phyloP scores from a whole-genome alignment of 352 stramenopile species.

The Hyaloperonospora arabidopsidis region DNA sequence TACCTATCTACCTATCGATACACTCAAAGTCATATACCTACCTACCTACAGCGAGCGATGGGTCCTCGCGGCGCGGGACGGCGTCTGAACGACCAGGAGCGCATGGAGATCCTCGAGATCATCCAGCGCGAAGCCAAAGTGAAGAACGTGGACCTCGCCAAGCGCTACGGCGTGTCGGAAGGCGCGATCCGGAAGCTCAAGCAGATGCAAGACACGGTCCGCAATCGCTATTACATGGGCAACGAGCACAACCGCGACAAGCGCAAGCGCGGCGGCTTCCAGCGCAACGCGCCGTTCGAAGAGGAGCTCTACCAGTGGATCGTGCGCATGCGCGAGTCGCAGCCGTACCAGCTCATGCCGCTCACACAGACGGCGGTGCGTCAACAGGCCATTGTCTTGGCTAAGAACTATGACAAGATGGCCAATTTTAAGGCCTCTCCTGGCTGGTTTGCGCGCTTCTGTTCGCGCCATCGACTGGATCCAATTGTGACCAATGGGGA shows the following conservation, averaged over 20 bases:
- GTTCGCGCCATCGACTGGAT: slow-evolving; percentile 74
- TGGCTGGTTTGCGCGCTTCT: slow-evolving; percentile 84
- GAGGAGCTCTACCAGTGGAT: slow-evolving; percentile 85
- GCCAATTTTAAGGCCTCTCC: slow-evolving; percentile 79
- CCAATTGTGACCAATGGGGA: slow-evolving; percentile 35
- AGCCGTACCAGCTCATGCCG: slow-evolving; percentile 76
- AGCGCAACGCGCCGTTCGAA: slow-evolving; percentile 78
- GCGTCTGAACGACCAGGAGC: slow-evolving; percentile 83
- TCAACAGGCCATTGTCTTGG: slow-evolving; percentile 74
- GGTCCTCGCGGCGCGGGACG: slow-evolving; percentile 64
- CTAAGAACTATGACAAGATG: slow-evolving; percentile 83
- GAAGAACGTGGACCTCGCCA: slow-evolving; percentile 81
- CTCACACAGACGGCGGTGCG: slow-evolving; percentile 79
- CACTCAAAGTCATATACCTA: no score
- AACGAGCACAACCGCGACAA: slow-evolving; percentile 84
- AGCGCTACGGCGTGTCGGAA: slow-evolving; percentile 80
- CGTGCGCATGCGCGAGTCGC: slow-evolving; percentile 68
- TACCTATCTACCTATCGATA: no score
- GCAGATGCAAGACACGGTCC: slow-evolving; percentile 81
- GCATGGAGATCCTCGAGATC: slow-evolving; percentile 85
- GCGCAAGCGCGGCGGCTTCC: slow-evolving; percentile 77
- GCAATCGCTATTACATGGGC: slow-evolving; percentile 72
- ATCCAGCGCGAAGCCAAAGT: slow-evolving; percentile 73
- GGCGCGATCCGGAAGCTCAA: slow-evolving; percentile 84
- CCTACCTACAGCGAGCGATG: slow-evolving; percentile 26